Base-by-base conservation (phyloP, 495 filamentous ascomycete genomes). In the Hypoxylon intermedium region DNA sequence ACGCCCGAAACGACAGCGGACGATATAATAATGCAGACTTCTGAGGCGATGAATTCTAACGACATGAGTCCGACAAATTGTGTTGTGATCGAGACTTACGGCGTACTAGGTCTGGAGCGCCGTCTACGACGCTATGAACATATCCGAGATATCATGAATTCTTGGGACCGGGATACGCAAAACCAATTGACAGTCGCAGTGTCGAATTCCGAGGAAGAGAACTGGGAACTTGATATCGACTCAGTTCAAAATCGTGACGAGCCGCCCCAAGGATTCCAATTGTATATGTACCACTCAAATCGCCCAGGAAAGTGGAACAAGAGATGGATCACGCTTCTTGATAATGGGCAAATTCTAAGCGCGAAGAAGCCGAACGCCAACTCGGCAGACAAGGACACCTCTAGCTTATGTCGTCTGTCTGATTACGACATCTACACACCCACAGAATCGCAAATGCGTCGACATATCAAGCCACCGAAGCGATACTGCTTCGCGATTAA, bases 361-460 rank as follows among this genome's bases (percentile, higher is more conserved):
- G 80, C 89, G 28, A 96, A 94, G 71, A 92, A 90, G 60, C 57
- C 74, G 7, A 79, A 83, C 36, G 53, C 70, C 1, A 80, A 74
- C 36, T 55, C 72, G 6, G 68, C 73, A 6, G 82, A 86, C 34
- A 88, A 87, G 67, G 89, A 96, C 44, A 68, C 75, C 7, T 72
- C 78, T 0, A 88, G 84, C 57, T 77, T 94, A 24, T 97, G 95
- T 68, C 90, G 96, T 71, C 72, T 98, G 11, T 91, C 92, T 7
- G 94, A 97, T 71, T 98, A 93, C 65, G 94, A 98, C 63, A 89
- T 96, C 34, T 97, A 96, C 72, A 83, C 79, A 6, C 88, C 90
- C 7, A 87, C 83, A 2, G 79, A 85, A 33, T 81, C 83, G 11
- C 83, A 89, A 30, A 74, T 84, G 48, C 72, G 76, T 26, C 83